Evolutionary conservation across 2,329 filamentous ascomycete genomes (phyloP), one percentile per base, ranked within the genome.

Genomic region (Parascedosporium putredinis): DNA sequence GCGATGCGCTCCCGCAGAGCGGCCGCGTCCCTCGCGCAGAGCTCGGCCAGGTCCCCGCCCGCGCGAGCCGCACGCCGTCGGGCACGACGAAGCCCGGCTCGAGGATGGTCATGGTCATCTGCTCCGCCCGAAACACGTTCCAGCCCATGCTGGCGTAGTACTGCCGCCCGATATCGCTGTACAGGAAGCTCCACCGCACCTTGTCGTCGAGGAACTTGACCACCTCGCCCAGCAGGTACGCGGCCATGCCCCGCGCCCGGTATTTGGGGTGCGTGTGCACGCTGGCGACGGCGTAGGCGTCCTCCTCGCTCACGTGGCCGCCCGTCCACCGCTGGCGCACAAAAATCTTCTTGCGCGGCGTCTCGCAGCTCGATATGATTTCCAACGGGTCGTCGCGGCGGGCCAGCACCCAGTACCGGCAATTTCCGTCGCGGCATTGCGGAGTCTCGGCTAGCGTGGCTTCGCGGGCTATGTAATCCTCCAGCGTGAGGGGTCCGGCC

Each of bases 131-230:
- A 45, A 61, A 60, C 3, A 61, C 57, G 22, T 55, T 51, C 67
- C 61, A 69, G 25, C 66, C 67, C 8, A 68, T 55, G n/a, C 54
- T 54, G 27, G 59, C 51, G 49, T 64, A 68, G 53, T 65, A 62
- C 3, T 55, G 52, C 22, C 59, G 56, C 31, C 62, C 57, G 29
- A 59, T 55, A 45, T 62, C 62, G 54, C 63, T 66, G 56, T 64
- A 67, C 27, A 68, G 52, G 6, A 63, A 56, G 44, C 64, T 67
- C 52, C 60, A 64, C 36, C 59, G 60, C 50, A 60, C 56, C 14
- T 58, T 56, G 33, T 46, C 10, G 50, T 69, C 64, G 52, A 68
- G 60, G 16, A 53, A 52, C 42, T 63, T 53, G 47, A 63, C 60
- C 2, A 68, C 52, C 12, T 54, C 55, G 40, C 50, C 56, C 34